Evolutionary conservation across 1,284 basidiomycete genomes (phyloP).

Genomic region (Trichosporon sp.): DNA sequence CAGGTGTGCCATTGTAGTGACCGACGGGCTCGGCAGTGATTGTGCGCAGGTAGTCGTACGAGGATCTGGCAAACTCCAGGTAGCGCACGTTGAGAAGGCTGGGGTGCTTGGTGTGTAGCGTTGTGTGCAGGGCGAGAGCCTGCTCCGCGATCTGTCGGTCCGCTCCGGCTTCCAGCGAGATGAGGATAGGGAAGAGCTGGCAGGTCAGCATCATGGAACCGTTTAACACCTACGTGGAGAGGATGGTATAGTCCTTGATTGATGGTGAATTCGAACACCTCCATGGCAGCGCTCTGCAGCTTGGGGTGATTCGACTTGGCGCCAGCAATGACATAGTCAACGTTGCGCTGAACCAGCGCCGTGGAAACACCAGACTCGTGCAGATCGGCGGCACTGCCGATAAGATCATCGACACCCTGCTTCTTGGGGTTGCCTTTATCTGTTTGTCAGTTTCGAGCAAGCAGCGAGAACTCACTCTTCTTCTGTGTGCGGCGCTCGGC

Average conservation of each 20-base stretch:
- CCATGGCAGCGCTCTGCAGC: constrained; percentile 78
- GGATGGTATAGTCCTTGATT: constrained; percentile 95
- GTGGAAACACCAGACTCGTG: constrained; percentile 93
- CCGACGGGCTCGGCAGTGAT: constrained; percentile 47
- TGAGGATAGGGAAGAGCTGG: constrained; percentile 83
- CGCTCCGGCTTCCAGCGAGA: constrained; percentile 83
- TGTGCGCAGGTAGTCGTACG: constrained; percentile 75
- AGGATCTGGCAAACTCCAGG: constrained; percentile 66
- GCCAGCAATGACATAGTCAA: constrained; percentile 72
- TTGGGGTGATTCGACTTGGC: constrained; percentile 64
- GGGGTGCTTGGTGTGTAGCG: constrained; percentile 81
- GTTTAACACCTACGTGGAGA: constrained; percentile 57
- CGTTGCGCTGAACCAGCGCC: constrained; percentile 85
- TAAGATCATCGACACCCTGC: constrained; percentile 80
- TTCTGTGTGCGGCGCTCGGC: constrained; percentile 47
- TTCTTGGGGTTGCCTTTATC: constrained; percentile 22
- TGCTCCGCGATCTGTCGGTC: constrained; percentile 59
- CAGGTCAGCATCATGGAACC: background rate
- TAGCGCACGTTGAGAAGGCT: constrained; percentile 83
- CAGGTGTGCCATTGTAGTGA: constrained; percentile 50
- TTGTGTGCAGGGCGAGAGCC: constrained; percentile 72
- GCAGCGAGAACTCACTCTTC: constrained; percentile 50
- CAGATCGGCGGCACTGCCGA: constrained; percentile 88
- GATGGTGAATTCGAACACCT: constrained; percentile 85
- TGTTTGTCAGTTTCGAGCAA: background rate